Evolutionary conservation across 129 eudicot genomes (phyloP), one percentile per base, ranked within the genome.

Genomic region (Artemisia tridentata): DNA sequence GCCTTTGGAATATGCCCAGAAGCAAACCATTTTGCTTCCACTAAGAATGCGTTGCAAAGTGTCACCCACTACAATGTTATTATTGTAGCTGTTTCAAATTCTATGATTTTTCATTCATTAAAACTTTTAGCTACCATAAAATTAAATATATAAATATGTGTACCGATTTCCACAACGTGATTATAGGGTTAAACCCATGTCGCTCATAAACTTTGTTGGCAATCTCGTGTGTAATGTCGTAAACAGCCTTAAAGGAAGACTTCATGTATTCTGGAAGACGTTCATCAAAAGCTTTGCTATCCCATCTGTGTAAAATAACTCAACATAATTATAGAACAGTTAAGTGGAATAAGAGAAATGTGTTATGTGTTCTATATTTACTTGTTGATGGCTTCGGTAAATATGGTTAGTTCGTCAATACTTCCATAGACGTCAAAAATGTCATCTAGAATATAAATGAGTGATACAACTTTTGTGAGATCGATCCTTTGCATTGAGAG

Each of bases 341-440:
- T 47, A 12, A 41, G 20, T 9, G 46, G 12, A 43, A 13, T 69
- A 43, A 0, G 57, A 56, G 43, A 18, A 1, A 57, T 41, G 17
- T 34, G 25, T 20, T 18, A 11, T 18, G 4, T 15, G 7, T 29
- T 49, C 9, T 6, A 15, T 2, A 14, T 60, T 6, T 80, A 86
- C 88, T 78, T 84, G 19, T 83, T 73, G 3, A 81, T 60, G 18
- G 86, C 89, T 49, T 81, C 65, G 4, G 88, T 83, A 66, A 89
- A 80, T 78, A 84, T 52, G 16, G 63, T 58, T 34, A 34, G 80
- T 38, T 89, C 79, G 13, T 80, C 61, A 0, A 60, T 21, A 1
- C 79, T 83, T 16, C 86, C 89, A 25, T 84, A 89, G 12, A 89
- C 53, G 73, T 89, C 92, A 49, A 84, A 89, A 16, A 89, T 72